phyloP scores from a whole-genome alignment of 164 flowering plant species.

The Annona squamosa region DNA sequence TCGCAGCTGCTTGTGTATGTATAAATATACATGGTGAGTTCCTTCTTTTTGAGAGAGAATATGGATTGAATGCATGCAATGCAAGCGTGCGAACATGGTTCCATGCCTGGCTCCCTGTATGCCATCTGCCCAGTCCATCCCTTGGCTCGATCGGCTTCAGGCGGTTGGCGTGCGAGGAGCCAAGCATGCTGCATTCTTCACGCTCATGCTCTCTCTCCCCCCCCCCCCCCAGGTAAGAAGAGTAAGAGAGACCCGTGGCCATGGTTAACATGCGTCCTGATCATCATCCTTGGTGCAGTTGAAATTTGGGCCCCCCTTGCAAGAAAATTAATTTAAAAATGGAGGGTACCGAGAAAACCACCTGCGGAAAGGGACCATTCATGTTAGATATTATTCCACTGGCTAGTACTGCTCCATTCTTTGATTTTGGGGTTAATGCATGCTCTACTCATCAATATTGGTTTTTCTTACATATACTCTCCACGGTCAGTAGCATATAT shows the following conservation, averaged over 20 bases:
- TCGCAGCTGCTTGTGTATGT: neutral
- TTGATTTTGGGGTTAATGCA: no score
- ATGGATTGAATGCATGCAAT: neutral
- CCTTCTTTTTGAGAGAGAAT: neutral
- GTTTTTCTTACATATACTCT: no score
- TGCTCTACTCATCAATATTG: no score
- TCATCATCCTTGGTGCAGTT: no score
- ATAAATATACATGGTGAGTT: neutral
- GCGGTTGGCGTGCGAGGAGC: constrained; percentile 70
- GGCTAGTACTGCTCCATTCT: no score
- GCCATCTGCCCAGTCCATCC: constrained; percentile 55
- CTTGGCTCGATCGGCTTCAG: constrained; percentile 28
- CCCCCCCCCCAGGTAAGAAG: neutral
- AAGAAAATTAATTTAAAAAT: no score
- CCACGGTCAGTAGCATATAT: no score
- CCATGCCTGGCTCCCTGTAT: constrained; percentile 90
- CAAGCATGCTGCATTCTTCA: constrained; percentile 38
- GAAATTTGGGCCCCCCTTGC: no score
- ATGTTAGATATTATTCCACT: no score
- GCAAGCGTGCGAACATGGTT: neutral
- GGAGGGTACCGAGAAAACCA: no score
- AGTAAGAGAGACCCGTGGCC: neutral
- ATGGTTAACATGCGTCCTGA: no score
- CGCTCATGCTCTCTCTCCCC: constrained; percentile 1
- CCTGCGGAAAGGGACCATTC: no score